Conservation (phyloP, 2,329 filamentous ascomycete genomes). For the Trichoderma harzianum region DNA sequence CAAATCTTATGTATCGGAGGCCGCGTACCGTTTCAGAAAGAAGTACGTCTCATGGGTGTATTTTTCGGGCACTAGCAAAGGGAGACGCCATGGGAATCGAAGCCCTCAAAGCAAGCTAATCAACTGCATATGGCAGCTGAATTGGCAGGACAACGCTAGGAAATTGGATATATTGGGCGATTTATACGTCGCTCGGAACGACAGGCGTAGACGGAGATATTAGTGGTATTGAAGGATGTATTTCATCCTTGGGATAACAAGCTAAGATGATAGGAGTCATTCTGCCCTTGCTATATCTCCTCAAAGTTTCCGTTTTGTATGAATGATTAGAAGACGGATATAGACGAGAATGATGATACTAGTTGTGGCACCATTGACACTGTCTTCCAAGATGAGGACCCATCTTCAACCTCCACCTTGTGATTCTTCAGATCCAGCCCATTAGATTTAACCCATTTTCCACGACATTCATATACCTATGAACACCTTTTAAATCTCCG, state of each 20-base stretch:
- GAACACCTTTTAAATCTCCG: background rate
- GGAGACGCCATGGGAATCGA: background rate
- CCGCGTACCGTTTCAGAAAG: rapidly evolving
- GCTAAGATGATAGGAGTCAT: too few species aligned
- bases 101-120: background rate
- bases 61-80: background rate
- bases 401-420: background rate
- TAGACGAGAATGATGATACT: background rate
- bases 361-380: background rate
- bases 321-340: background rate
- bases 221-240: too few species aligned
- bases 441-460: background rate
- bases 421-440: background rate
- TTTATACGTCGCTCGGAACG: rapidly evolving
- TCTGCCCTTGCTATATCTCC: too few species aligned
- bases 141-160: background rate
- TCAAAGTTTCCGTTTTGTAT: rapidly evolving
- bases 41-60: background rate
- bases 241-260: too few species aligned
- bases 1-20: background rate
- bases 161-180: background rate
- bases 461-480: background rate
- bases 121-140: background rate
- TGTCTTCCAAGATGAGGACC: background rate
- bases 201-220: background rate